These are phyloP conservation scores for Globisporangium nodosum DNA, from an alignment of 352 stramenopile genomes.

Conservation along the genomic window DNA sequence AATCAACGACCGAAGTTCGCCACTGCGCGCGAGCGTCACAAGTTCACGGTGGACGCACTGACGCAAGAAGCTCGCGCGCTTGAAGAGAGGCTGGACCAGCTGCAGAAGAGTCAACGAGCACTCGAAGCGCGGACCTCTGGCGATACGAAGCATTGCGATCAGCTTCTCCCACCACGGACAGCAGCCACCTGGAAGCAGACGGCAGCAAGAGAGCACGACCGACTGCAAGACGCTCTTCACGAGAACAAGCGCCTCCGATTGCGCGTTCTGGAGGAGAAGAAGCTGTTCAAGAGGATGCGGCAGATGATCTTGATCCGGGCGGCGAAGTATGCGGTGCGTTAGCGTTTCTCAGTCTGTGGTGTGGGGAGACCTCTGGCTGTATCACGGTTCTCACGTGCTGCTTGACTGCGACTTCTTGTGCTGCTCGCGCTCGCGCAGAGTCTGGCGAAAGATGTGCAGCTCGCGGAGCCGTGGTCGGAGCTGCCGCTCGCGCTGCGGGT, in stretches of 20 bases:
- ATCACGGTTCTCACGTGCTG: not conserved
- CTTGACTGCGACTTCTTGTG: not conserved
- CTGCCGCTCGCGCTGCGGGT: not conserved
- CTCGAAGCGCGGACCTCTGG: not conserved
- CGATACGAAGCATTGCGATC: not conserved
- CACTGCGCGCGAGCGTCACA: too few species aligned
- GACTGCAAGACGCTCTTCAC: not conserved
- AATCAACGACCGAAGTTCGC: too few species aligned
- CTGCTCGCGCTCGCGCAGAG: not conserved
- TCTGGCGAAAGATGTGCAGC: not conserved
- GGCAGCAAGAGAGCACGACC: not conserved
- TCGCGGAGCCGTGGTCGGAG: not conserved
- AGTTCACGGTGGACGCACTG: too few species aligned
- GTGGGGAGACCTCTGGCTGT: not conserved
- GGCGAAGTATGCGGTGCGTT: not conserved
- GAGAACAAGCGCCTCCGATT: slow-evolving; percentile 1
- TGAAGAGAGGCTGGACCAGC: too few species aligned
- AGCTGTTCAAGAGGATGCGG: not conserved
- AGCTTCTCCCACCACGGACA: not conserved
- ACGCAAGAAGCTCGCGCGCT: too few species aligned
- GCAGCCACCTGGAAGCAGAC: not conserved
- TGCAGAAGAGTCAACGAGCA: not conserved
- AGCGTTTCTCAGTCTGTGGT: not conserved
- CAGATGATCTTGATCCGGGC: not conserved
- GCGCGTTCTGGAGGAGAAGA: not conserved